Evolutionary conservation across 1,139 yeast species (phyloP).

Genomic region (Williopsis jadinii): DNA sequence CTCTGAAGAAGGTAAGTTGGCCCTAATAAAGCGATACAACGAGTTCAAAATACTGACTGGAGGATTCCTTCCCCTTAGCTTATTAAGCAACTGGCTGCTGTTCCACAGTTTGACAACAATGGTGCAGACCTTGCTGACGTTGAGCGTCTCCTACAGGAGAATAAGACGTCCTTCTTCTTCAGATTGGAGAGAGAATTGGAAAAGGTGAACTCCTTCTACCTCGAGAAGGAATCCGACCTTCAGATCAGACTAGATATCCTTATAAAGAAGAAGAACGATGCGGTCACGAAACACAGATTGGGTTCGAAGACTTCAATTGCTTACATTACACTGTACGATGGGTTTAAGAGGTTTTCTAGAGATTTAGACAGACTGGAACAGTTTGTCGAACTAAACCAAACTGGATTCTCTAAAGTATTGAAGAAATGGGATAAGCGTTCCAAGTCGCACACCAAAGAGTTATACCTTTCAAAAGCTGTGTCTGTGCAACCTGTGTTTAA

Average conservation of each 20-base stretch:
- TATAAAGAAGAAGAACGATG: conserved; percentile 62
- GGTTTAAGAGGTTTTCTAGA: conserved; percentile 81
- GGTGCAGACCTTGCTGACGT: conserved; percentile 12
- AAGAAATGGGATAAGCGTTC: conserved; percentile 98
- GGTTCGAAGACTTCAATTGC: conserved; percentile 48
- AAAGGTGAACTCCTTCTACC: conserved; percentile 82
- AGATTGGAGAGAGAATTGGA: conserved; percentile 89
- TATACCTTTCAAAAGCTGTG: conserved; percentile 86
- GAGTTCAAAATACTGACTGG: too few species aligned
- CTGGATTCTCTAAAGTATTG: conserved; percentile 90
- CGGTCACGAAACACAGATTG: conserved; percentile 37
- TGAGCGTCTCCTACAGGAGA: conserved; percentile 64
- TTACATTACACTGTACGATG: conserved; percentile 69
- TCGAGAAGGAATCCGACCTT: conserved; percentile 84
- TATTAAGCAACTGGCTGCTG: conserved; percentile 55
- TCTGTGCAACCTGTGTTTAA: conserved; percentile 96
- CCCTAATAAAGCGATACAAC: background rate
- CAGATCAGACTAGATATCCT: conserved; percentile 72
- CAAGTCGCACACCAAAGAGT: conserved; percentile 87
- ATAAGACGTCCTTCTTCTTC: conserved; percentile 90
- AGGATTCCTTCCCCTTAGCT: conserved; percentile 22
- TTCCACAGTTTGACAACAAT: too few species aligned
- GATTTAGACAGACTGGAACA: conserved; percentile 86
- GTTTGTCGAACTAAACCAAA: conserved; percentile 87
- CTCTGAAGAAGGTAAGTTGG: conserved; percentile 48